Base-by-base conservation (phyloP, 2,329 filamentous ascomycete genomes). In the Paradendryphiella salina region DNA sequence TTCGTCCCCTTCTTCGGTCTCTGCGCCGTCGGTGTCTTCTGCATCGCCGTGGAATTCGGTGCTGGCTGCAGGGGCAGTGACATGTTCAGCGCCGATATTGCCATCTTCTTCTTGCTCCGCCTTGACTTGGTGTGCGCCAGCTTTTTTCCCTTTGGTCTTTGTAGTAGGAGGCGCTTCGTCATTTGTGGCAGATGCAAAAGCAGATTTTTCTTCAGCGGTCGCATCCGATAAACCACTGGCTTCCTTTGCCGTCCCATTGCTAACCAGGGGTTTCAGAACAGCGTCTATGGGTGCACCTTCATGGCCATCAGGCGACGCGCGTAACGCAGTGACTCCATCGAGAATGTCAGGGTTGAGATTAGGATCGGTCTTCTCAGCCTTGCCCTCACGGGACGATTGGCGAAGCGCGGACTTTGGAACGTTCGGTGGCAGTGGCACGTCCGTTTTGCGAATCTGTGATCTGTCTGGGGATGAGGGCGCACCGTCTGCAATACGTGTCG, bases 1-100 rank as follows among this genome's bases (percentile, higher is more conserved):
- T 33, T 80, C 77, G 18, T 83, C 79, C 8, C 77, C 75, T 17
- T 80, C 74, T 43, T 80, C 79, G 6, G 75, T 74, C 18, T 74
- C 79, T 29, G 57, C 52, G 21, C 59, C 60, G n/a, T 61, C 56
- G 39, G 57, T 53, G 46, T 74, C 80, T 65, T 85, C 83, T 14
- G 80, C 79, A 64, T 85, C 66, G 42, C 54, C 63, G 45, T 61
- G 36, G n/a, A 65, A 52, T 34, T 54, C 43, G 34, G 57, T 42
- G 45, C 44, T 46, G 29, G 40, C 54, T 46, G 59, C 56, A 41
- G 64, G 51, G 28, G 33, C 56, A 38, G 60, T 63, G 56, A 51
- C 55, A 52, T 61, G 51, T 37, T 52, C 50, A 31, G 37, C 21
- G 3, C 40, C 44, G 28, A 53, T 53, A 44, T 17, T 32, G 14